These are phyloP conservation scores for Tilletia indica DNA, from an alignment of 1,284 basidiomycete species.

Conservation along the genomic window DNA sequence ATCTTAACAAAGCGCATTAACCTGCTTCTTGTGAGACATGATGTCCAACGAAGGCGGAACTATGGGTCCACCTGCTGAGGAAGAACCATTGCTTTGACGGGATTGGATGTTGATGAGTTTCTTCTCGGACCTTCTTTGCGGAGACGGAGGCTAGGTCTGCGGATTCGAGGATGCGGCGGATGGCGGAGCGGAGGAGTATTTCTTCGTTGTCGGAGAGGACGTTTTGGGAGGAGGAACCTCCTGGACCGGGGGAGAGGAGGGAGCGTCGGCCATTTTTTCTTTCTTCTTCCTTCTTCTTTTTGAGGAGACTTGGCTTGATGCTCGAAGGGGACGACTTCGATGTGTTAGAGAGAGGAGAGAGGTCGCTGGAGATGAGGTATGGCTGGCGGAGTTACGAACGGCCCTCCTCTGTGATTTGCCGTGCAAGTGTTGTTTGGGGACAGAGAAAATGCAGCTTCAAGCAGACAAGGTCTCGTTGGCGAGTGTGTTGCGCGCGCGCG, in stretches of 20 bases:
- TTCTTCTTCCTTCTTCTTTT: not conserved
- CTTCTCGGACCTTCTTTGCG: slow-evolving; percentile 43
- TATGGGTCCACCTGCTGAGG: not conserved
- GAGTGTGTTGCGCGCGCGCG: too few species aligned
- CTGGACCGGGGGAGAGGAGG: slow-evolving; percentile 3
- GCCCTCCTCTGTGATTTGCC: too few species aligned
- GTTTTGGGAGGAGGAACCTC: slow-evolving; percentile 4
- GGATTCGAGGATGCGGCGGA: slow-evolving; percentile 48
- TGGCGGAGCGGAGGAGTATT: slow-evolving; percentile 35
- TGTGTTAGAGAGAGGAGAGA: too few species aligned
- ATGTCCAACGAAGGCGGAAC: slow-evolving; percentile 15
- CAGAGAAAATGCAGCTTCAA: too few species aligned
- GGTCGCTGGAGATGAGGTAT: too few species aligned
- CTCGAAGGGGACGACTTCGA: not conserved
- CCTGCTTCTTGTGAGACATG: slow-evolving; percentile 37
- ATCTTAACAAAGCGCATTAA: slow-evolving; percentile 45
- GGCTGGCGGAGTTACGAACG: too few species aligned
- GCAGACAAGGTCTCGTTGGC: too few species aligned
- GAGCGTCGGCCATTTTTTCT: not conserved
- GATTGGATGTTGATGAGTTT: slow-evolving; percentile 38
- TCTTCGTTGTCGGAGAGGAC: not conserved
- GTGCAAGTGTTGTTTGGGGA: too few species aligned
- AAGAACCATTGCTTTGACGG: slow-evolving; percentile 28
- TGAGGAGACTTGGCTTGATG: too few species aligned
- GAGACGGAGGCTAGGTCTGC: slow-evolving; percentile 48